Percentiles rank a stretch among this genome's conserved stretches.
phyloP scores from a whole-genome alignment of 495 filamentous ascomycete genomes.

The Daldinia loculata region DNA sequence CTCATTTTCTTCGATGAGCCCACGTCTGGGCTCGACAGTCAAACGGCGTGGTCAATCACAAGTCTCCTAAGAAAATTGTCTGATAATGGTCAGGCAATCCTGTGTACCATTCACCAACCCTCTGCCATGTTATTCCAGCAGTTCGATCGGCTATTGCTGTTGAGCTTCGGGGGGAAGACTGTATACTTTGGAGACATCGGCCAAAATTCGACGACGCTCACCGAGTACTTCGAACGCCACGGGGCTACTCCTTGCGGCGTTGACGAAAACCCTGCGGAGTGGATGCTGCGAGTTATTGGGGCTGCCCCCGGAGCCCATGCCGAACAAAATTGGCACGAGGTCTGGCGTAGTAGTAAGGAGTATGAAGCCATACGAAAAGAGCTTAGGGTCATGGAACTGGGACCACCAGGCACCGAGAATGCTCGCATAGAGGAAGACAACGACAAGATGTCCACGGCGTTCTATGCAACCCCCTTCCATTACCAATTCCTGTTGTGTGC shows the following conservation, averaged over 20 bases:
- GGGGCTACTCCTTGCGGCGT: conserved; percentile 56
- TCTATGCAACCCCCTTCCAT: conserved; percentile 63
- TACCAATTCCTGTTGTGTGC: conserved; percentile 62
- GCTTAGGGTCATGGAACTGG: conserved; percentile 67
- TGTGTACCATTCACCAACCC: conserved; percentile 94
- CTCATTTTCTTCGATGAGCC: conserved; percentile 91
- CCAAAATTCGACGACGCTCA: conserved; percentile 40
- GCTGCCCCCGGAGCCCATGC: conserved; percentile 79
- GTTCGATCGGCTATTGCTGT: conserved; percentile 60
- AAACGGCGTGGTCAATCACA: conserved; percentile 86
- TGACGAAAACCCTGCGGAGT: conserved; percentile 66
- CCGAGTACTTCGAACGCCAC: conserved; percentile 61
- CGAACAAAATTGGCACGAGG: conserved; percentile 78
- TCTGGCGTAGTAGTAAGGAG: conserved; percentile 80
- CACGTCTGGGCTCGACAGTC: conserved; percentile 81
- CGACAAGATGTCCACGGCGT: conserved; percentile 42
- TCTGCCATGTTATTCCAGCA: conserved; percentile 73
- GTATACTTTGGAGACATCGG: conserved; percentile 63
- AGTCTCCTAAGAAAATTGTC: conserved; percentile 80
- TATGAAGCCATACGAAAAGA: conserved; percentile 70
- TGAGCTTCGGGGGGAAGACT: conserved; percentile 62
- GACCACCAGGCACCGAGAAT: conserved; percentile 38
- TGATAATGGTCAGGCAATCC: conserved; percentile 81
- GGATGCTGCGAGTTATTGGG: conserved; percentile 94
- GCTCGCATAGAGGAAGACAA: conserved; percentile 44